A percentile compares a stretch with the other conserved stretches of the same genome.
Conservation (phyloP, 345 rosid genomes). For the Aquilaria sinensis region DNA sequence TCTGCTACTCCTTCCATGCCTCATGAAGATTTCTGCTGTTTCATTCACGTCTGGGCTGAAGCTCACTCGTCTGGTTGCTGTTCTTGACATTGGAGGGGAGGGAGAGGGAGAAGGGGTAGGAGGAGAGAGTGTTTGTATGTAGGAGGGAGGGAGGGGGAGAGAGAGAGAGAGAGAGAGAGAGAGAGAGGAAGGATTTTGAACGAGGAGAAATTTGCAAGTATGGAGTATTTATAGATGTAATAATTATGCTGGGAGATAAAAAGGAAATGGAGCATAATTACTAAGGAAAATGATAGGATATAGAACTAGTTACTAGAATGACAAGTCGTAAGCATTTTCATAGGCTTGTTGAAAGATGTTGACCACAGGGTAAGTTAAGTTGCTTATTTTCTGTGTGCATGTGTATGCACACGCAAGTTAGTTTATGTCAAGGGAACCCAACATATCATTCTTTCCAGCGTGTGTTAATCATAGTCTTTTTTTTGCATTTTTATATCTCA, state of each 20-base stretch:
- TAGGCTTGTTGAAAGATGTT: slow-evolving; percentile 21
- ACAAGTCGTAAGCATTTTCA: slow-evolving; percentile 10
- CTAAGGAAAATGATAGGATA: slow-evolving; percentile 6
- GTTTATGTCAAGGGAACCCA: slow-evolving; percentile 26
- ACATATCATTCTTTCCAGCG: background rate
- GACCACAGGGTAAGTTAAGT: slow-evolving; percentile 9
- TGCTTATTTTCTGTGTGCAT: background rate
- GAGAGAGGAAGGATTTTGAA: slow-evolving; percentile 5
- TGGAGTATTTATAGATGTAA: slow-evolving; percentile 34
- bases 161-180: background rate
- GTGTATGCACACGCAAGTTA: slow-evolving; percentile 3
- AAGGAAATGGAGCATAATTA: slow-evolving; percentile 1
- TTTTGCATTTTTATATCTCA: too few relatives aligned
- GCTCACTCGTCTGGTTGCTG: slow-evolving; percentile 52
- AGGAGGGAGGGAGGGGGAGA: background rate
- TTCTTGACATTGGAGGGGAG: slow-evolving; percentile 42
- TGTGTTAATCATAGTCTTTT: too few relatives aligned
- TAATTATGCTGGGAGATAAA: slow-evolving; percentile 12
- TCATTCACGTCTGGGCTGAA: slow-evolving; percentile 59
- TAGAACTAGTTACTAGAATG: slow-evolving; percentile 10
- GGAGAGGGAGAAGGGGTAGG: background rate
- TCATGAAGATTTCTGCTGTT: slow-evolving; percentile 33
- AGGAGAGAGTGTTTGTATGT: too few relatives aligned
- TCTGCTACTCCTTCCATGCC: slow-evolving; percentile 26
- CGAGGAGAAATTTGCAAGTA: slow-evolving; percentile 20